phyloP scores from a whole-genome alignment of 768 basidiomycete genomes.

The Amylocystis lapponica region DNA sequence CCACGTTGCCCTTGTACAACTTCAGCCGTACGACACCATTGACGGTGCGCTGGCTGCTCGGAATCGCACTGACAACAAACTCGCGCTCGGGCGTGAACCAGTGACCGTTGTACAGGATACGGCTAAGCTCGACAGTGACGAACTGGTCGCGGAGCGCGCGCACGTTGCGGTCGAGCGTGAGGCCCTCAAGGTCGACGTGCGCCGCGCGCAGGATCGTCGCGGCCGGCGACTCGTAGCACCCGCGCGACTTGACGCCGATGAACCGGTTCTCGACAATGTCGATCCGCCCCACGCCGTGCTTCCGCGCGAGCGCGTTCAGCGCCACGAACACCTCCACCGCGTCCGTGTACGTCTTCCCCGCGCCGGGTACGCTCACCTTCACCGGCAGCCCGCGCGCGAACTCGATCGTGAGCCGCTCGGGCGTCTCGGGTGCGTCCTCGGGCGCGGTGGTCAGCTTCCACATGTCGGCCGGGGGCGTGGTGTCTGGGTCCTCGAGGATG shows the following conservation, averaged over 20 bases:
- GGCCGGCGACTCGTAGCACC: constrained; percentile 98
- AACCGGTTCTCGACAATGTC: constrained; percentile 99
- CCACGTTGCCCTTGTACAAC: constrained; percentile 93
- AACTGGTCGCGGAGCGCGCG: constrained; percentile 93
- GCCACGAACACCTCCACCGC: constrained; percentile 89
- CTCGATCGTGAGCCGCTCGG: constrained; percentile 80
- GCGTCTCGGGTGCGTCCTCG: constrained; percentile 70
- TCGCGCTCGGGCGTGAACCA: constrained; percentile 99
- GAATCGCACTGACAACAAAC: constrained; percentile 86
- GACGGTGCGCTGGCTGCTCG: constrained; percentile 92
- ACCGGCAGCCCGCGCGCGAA: constrained; percentile 85
- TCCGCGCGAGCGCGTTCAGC: constrained; percentile 87
- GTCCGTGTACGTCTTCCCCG: constrained; percentile 71
- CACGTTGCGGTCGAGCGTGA: constrained; percentile 97
- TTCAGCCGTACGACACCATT: constrained; percentile 89
- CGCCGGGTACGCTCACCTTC: constrained; percentile 60
- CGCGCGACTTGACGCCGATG: constrained; percentile 98
- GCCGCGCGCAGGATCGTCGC: constrained; percentile 94
- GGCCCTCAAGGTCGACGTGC: constrained; percentile 94
- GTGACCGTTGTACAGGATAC: constrained; percentile 96
- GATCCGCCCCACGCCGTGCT: constrained; percentile 94
- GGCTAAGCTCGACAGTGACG: constrained; percentile 82
- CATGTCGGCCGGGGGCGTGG: constrained; percentile 93
- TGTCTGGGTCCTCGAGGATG: constrained; percentile 95
- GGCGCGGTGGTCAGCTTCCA: constrained; percentile 93